These are phyloP conservation scores for Camellia oleifera DNA, from an alignment of 179 eudicot species.

Conservation along the genomic window DNA sequence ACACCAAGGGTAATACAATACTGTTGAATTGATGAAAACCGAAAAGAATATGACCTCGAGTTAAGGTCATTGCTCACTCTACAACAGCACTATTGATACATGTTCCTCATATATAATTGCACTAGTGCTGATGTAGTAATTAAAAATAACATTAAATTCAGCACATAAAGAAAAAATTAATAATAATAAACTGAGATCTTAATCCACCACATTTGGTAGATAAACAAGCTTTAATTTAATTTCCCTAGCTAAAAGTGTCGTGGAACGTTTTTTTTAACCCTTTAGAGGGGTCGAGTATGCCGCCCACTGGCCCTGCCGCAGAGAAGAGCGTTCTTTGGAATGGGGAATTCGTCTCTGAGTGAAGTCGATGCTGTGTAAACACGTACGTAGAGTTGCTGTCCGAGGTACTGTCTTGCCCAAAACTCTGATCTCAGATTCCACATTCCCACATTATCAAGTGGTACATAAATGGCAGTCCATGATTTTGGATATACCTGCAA, in stretches of 20 bases:
- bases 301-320: conserved; percentile 87
- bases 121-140: conserved; percentile 13
- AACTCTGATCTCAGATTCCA: conserved; percentile 89
- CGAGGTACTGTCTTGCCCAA: conserved; percentile 93
- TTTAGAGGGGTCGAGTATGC: conserved; percentile 65
- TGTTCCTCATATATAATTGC: conserved; percentile 3
- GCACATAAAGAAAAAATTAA: background rate
- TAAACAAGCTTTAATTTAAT: background rate
- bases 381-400: conserved; percentile 79
- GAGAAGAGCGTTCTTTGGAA: conserved; percentile 83
- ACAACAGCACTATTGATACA: conserved; percentile 20
- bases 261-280: background rate
- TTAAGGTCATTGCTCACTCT: conserved; percentile 32
- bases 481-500: conserved; percentile 88
- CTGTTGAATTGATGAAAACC: conserved; percentile 14
- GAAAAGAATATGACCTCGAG: conserved; percentile 58
- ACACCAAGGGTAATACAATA: conserved; percentile 1
- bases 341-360: conserved; percentile 80
- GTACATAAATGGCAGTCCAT: conserved; percentile 79
- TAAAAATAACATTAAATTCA: background rate
- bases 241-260: background rate
- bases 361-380: conserved; percentile 76
- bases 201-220: background rate
- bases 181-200: background rate
- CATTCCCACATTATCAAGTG: conserved; percentile 95